Conservation (phyloP, 1,284 basidiomycete species). For the Tilletiopsis washingtonensis region DNA sequence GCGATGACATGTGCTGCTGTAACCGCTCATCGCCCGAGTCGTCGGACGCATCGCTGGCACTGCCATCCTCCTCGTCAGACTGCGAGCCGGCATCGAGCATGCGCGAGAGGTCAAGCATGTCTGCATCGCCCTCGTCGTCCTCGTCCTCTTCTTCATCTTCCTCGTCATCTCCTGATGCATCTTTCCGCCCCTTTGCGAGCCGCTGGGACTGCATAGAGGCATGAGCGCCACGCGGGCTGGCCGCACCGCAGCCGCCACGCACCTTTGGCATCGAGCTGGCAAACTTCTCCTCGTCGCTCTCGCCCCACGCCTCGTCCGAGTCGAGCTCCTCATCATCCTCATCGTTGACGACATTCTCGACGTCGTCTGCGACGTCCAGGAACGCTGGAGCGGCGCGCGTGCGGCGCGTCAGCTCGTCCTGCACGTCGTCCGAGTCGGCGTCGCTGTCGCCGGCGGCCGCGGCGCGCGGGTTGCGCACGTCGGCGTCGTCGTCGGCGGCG, state of each 20-base stretch:
- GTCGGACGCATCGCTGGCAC: too few relatives aligned
- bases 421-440: background rate
- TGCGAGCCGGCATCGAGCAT: constrained; percentile 35
- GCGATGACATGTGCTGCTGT: background rate
- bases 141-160: constrained; percentile 17
- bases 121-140: constrained; percentile 27
- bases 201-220: constrained; percentile 3
- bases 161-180: constrained; percentile 8
- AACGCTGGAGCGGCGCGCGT: background rate
- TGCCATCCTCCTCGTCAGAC: constrained; percentile 5
- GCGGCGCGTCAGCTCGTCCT: background rate
- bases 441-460: background rate
- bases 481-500: background rate
- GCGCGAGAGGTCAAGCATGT: constrained; percentile 36
- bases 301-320: constrained; percentile 43
- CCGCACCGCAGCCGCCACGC: too few relatives aligned
- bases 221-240: too few relatives aligned
- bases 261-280: constrained; percentile 14
- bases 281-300: constrained; percentile 40
- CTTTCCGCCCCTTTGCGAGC: background rate
- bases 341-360: constrained; percentile 3
- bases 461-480: background rate
- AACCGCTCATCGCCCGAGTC: too few relatives aligned
- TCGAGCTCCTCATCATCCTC: constrained; percentile 44
- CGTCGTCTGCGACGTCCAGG: background rate